A percentile compares a stretch with the other conserved stretches of the same genome.
Evolutionary conservation across 2,329 filamentous ascomycete genomes (phyloP).

Genomic region (Fusarium sp.): DNA sequence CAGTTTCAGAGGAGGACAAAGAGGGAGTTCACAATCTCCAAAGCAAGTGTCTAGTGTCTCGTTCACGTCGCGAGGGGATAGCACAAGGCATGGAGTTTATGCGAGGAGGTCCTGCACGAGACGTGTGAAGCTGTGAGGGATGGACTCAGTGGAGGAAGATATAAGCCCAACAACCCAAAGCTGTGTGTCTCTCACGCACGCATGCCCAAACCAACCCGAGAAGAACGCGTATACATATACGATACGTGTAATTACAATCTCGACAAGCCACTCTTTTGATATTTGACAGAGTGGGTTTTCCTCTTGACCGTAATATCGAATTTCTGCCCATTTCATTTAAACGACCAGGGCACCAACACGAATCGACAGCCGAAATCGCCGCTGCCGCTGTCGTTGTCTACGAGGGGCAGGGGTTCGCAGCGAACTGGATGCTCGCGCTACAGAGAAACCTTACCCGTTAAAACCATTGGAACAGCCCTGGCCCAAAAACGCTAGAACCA

Average conservation of each 20-base stretch:
- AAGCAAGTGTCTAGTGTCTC: conserved; percentile 7
- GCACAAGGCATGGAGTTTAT: conserved; percentile 21
- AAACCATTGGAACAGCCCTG: conserved; percentile 10
- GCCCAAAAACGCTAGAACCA: conserved; percentile 6
- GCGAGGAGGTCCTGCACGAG: conserved; percentile 25
- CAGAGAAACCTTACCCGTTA: conserved; percentile 7
- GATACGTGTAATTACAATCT: background rate
- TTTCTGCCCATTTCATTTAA: background rate
- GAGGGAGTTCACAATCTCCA: background rate
- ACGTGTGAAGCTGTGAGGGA: conserved; percentile 6
- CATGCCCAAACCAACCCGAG: background rate
- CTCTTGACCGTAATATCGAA: background rate
- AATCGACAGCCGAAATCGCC: background rate
- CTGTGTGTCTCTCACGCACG: background rate
- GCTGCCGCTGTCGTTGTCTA: background rate
- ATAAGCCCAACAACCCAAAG: conserved; percentile 17
- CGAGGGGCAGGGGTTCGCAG: conserved; percentile 14
- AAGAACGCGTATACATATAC: background rate
- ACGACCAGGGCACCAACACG: background rate
- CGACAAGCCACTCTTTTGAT: background rate
- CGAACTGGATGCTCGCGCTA: conserved; percentile 3
- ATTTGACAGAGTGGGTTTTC: background rate
- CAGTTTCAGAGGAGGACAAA: conserved; percentile 4
- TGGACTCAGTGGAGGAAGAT: background rate
- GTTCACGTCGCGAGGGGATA: conserved; percentile 6